A percentile compares a stretch with the other conserved stretches of the same genome.
Conservation (phyloP, 2,329 filamentous ascomycete genomes). For the Dryadomyces quercivorus region DNA sequence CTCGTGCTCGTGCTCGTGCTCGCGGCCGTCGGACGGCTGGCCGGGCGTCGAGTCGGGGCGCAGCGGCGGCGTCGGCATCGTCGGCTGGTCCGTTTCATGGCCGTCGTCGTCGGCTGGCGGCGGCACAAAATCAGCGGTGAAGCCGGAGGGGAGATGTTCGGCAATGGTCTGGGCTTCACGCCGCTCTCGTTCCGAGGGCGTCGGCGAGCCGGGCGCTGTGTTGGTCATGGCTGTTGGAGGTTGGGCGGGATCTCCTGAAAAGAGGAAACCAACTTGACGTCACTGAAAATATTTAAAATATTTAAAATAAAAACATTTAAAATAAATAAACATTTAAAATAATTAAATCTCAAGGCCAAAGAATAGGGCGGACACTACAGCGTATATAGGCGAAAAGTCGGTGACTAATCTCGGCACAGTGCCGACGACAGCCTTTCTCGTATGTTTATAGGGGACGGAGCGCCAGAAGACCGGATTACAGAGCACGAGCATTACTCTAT, state of each 20-base stretch:
- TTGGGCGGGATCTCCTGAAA: background rate
- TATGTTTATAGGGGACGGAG: too few species aligned
- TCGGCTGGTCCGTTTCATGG: background rate
- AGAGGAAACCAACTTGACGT: background rate
- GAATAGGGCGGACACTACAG: background rate
- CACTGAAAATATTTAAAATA: too few species aligned
- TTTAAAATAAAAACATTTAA: too few species aligned
- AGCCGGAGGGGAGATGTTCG: constrained; percentile 21
- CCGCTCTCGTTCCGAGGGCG: constrained; percentile 3
- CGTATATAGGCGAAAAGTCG: background rate
- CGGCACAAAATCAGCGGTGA: constrained; percentile 19
- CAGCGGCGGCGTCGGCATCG: background rate
- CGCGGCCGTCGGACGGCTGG: background rate
- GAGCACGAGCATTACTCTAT: too few species aligned
- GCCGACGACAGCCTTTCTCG: too few species aligned
- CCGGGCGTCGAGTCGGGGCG: background rate
- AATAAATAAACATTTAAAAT: too few species aligned
- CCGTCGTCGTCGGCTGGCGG: background rate
- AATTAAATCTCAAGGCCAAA: too few species aligned
- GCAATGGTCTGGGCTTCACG: constrained; percentile 15
- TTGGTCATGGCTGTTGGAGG: background rate
- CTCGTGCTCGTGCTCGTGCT: too few species aligned
- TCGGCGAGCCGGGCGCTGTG: constrained; percentile 5
- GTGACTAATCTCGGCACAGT: too few species aligned
- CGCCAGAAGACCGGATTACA: too few species aligned